Base-by-base conservation (phyloP, 1,284 basidiomycete species). In the Cryptococcus hybrid region DNA sequence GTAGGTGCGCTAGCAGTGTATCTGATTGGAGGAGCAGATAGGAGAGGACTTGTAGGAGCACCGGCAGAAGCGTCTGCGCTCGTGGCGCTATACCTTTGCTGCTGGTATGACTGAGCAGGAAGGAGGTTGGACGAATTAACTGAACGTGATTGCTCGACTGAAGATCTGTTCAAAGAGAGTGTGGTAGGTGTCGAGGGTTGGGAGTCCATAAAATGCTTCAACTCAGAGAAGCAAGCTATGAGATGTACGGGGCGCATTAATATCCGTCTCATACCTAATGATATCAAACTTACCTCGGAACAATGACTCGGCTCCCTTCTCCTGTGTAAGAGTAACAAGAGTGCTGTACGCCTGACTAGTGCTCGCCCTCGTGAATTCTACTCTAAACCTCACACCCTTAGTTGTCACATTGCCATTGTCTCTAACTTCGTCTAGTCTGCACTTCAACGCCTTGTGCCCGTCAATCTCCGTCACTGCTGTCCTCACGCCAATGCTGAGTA, bases 221-320 rank as follows among this genome's bases (percentile, higher is more conserved):
- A 59, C 37, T 61, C 60, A 12, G 35, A 48, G 51, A 67, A 67
- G 51, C 67, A 65, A 34, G 24, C 56, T 62, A 36, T 42, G 38
- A 58, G 8, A 52, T 51, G 24, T 24, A 24, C 24, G 24, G n/a
- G n/a, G 24, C 24, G 24, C 37, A 38, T 58, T 42, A 48, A 30
- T 8, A 40, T 53, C 34, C 38, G 40, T 18, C 13, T n/a, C 8
- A 15, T 49, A 47, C n/a, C 12, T 39, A 45, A 5, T 51, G 48
- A 12, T 48, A 6, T 7, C 24, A 39, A 15, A 70, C 63, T 66
- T 59, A 63, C 70, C 60, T 56, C 66, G 71, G 67, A 78, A 78
- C 9, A 69, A 63, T 11, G 75, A 77, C 48, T 75, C 71, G 2
- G 77, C 77, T 35, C 77, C 77, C 59, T 76, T 76, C 62, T 76